These are phyloP conservation scores for Exserohilum rostratum DNA, from an alignment of 2,329 filamentous ascomycete genomes.

Conservation along the genomic window DNA sequence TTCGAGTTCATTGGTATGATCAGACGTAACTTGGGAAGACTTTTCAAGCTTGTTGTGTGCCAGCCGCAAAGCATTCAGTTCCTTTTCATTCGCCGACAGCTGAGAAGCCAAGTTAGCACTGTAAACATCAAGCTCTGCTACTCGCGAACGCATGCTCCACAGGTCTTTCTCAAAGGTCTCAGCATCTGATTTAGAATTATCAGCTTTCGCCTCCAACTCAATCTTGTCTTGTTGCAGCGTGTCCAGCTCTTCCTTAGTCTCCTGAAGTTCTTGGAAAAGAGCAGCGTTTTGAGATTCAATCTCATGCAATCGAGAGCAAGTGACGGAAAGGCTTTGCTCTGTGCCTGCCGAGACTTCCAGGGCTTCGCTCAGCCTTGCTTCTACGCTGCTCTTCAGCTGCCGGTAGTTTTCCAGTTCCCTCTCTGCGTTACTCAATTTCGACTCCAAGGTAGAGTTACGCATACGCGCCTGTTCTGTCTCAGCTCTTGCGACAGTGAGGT, in stretches of 20 bases:
- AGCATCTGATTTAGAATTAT: constrained; percentile 10
- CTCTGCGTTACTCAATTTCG: constrained; percentile 11
- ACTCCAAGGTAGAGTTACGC: constrained; percentile 20
- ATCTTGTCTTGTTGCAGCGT: constrained; percentile 19
- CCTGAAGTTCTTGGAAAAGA: constrained; percentile 2
- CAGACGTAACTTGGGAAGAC: constrained; percentile 2
- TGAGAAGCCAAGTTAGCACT: constrained; percentile 26
- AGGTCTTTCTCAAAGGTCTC: constrained; percentile 24
- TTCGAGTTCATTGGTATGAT: constrained; percentile 22
- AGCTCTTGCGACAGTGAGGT: constrained; percentile 21
- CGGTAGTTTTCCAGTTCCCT: constrained; percentile 23
- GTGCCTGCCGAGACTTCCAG: not conserved
- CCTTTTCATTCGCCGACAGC: constrained; percentile 18
- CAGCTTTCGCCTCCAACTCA: constrained; percentile 18
- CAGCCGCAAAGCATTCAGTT: constrained; percentile 19
- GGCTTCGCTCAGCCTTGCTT: constrained; percentile 15
- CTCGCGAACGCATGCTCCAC: constrained; percentile 18
- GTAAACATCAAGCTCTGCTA: constrained; percentile 24
- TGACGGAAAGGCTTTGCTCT: constrained; percentile 16
- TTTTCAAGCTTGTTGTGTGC: constrained; percentile 20
- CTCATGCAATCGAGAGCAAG: constrained; percentile 15
- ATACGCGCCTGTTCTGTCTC: constrained; percentile 16
- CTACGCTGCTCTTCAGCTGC: constrained; percentile 18
- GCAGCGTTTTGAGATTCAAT: constrained; percentile 14
- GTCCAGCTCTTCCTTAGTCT: constrained; percentile 15